These are phyloP conservation scores for Eimeria maxima DNA, from an alignment of 169 alveolate genomes.

Conservation along the genomic window DNA sequence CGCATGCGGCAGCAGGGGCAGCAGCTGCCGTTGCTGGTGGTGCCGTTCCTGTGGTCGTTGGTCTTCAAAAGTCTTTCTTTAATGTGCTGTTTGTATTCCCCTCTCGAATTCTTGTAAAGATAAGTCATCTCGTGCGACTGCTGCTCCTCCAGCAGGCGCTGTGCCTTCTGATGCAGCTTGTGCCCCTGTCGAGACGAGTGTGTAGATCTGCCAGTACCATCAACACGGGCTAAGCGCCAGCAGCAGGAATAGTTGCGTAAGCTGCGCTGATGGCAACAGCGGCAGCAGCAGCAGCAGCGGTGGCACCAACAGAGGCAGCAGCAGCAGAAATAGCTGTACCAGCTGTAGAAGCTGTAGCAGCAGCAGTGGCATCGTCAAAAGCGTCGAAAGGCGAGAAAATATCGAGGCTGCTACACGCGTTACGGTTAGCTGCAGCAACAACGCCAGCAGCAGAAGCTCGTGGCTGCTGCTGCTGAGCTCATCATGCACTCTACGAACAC, in stretches of 20 bases:
- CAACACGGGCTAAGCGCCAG: not conserved
- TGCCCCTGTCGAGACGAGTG: not conserved
- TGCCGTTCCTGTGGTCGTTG: not conserved
- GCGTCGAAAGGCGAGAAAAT: not conserved
- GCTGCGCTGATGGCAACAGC: not conserved
- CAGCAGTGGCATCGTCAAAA: not conserved
- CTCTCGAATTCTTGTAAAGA: not conserved
- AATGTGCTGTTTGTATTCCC: not conserved
- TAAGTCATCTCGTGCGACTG: not conserved
- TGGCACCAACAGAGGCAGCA: not conserved
- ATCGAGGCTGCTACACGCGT: not conserved
- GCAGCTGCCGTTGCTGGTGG: not conserved
- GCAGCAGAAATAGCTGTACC: not conserved
- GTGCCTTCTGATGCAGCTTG: not conserved
- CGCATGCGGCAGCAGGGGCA: not conserved
- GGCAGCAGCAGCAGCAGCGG: not conserved
- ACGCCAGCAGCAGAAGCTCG: not conserved
- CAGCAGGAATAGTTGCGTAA: not conserved
- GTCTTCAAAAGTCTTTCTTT: not conserved
- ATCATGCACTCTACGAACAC: constrained; percentile 17
- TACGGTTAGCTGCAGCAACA: not conserved
- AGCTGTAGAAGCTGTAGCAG: not conserved
- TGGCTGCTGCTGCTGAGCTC: not conserved
- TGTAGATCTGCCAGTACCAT: not conserved
- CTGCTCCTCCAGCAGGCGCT: not conserved